A percentile compares a stretch with the other conserved stretches of the same genome.
Conservation (phyloP, 306 rosid species). For the Lathyrus aphaca region DNA sequence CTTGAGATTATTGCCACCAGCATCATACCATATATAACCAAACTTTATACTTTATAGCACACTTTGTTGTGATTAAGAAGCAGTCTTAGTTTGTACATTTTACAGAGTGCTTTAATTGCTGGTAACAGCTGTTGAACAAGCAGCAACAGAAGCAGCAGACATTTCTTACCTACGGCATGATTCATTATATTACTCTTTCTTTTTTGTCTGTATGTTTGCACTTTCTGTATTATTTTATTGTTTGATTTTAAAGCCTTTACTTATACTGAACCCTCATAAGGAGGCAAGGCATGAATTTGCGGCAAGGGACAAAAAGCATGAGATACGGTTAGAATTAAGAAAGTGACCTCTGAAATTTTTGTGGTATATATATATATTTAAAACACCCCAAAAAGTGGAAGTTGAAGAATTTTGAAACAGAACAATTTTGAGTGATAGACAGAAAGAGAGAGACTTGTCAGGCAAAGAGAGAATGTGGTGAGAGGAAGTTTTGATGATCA, state of each 20-base stretch:
- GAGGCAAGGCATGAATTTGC: conserved; percentile 88
- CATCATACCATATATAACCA: not conserved
- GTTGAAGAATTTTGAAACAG: conserved; percentile 44
- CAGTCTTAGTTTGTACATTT: conserved; percentile 41
- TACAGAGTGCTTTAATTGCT: conserved; percentile 39
- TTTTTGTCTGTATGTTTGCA: conserved; percentile 48
- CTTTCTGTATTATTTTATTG: conserved; percentile 48
- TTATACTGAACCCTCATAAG: conserved; percentile 66
- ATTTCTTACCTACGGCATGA: conserved; percentile 28
- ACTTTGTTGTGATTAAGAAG: conserved; percentile 28
- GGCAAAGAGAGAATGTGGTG: conserved; percentile 48
- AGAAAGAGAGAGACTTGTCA: conserved; percentile 50
- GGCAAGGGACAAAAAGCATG: conserved; percentile 85
- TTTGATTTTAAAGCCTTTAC: conserved; percentile 48
- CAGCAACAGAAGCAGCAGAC: conserved; percentile 22
- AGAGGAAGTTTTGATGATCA: conserved; percentile 62
- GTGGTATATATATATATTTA: conserved; percentile 26
- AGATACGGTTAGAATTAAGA: conserved; percentile 63
- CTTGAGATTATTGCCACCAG: not conserved
- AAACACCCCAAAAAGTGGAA: conserved; percentile 45
- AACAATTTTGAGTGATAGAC: conserved; percentile 38
- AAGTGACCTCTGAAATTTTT: conserved; percentile 54
- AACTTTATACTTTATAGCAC: not conserved
- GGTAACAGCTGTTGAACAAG: conserved; percentile 34
- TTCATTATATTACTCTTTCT: conserved; percentile 25